These are phyloP conservation scores for Gentiana straminea DNA, from an alignment of 257 asterid genomes.

Conservation along the genomic window DNA sequence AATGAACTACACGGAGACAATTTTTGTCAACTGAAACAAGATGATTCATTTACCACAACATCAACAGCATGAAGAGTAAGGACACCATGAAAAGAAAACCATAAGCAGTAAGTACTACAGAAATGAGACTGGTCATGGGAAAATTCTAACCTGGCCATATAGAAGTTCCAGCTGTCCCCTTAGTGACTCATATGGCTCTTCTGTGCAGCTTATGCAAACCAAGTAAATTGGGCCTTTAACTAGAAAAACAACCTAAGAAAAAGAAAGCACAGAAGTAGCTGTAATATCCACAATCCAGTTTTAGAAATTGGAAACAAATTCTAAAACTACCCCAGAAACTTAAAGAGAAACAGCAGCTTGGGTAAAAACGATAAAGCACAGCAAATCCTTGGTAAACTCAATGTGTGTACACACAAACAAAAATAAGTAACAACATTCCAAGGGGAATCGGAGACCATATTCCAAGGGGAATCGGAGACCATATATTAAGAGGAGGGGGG, in stretches of 20 bases:
- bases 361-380: too few relatives aligned
- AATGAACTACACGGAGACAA: not conserved
- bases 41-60: not conserved
- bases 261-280: too few relatives aligned
- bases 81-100: not conserved
- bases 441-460: too few relatives aligned
- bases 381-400: too few relatives aligned
- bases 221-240: slow-evolving; percentile 97
- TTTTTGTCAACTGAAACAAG: slow-evolving; percentile 1
- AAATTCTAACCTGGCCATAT: slow-evolving; percentile 62
- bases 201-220: slow-evolving; percentile 98
- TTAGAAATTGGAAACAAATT: too few relatives aligned
- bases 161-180: slow-evolving; percentile 89
- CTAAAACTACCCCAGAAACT: too few relatives aligned
- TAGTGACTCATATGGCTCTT: slow-evolving; percentile 84
- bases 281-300: too few relatives aligned
- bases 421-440: too few relatives aligned
- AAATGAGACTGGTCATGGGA: not conserved
- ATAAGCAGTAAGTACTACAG: not conserved
- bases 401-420: too few relatives aligned
- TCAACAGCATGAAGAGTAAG: not conserved
- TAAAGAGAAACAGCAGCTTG: too few relatives aligned
- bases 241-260: slow-evolving; percentile 64
- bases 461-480: too few relatives aligned
- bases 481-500: too few relatives aligned